Evolutionary conservation across 1,284 basidiomycete species (phyloP), one percentile per base, ranked within the genome.

Genomic region (Trichosporon sp.): DNA sequence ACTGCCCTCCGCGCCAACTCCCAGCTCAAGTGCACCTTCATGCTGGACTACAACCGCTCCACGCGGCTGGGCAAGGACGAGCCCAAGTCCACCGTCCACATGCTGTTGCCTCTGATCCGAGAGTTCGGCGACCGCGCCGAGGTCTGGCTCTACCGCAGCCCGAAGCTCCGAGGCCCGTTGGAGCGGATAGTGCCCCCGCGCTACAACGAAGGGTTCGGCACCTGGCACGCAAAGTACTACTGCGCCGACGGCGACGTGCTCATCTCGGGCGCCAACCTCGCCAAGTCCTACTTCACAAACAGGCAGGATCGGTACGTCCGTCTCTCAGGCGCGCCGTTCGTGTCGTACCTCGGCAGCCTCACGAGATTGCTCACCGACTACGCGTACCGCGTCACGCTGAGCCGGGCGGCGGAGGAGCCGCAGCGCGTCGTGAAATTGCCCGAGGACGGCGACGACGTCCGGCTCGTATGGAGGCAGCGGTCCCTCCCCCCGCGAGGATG

Each of bases 141-240:
- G 70, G 86, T 95, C 11, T 89, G 90, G 65, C 87, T 94, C 75
- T 99, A 92, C 82, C 90, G 91, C 66, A 95, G 93, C 76, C 95
- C 96, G 0, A 92, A 91, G 71, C 87, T 98, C 38, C 87, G 89
- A 31, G 91, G 92, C 0, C 76, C 92, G 43, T 86, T 93, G 80
- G 90, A 92, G 56, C 88, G 87, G 71, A 73, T 96, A 26, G 89
- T 98, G 1, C 97, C 97, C 1, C 91, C 92, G 66, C 87, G 97
- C 61, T 97, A 95, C 84, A 96, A 98, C 79, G 97, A 99, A 85
- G 97, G 96, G 0, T 98, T 94, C 91, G 96, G 97, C 0, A 92
- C 96, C 2, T 98, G 96, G 92, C 97, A 99, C 81, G 92, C 95
- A 26, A 99, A 99, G 84, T 89, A 96, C 71, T 99, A 99, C 79